Evolutionary conservation across 345 rosid genomes (phyloP).

Genomic region (Passiflora organensis): DNA sequence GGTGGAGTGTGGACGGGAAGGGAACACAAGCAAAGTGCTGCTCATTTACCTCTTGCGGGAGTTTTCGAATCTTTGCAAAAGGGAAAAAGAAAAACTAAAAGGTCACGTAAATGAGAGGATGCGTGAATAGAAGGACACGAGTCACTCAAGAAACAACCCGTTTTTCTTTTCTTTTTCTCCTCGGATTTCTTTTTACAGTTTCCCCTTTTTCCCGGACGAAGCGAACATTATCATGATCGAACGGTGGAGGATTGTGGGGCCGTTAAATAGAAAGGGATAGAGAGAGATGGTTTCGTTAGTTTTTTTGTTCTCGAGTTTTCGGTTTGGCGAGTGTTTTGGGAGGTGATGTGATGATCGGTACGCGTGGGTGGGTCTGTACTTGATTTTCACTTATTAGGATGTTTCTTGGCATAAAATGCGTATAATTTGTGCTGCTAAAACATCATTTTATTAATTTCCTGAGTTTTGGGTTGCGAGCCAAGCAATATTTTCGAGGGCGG

Average conservation of each 20-base stretch:
- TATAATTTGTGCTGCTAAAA: not conserved
- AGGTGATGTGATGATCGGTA: not conserved
- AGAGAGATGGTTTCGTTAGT: not conserved
- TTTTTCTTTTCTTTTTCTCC: not conserved
- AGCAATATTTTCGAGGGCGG: too few species aligned
- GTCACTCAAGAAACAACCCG: not conserved
- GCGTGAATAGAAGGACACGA: not conserved
- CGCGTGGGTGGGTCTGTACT: not conserved
- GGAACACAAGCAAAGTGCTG: not conserved
- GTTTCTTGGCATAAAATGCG: not conserved
- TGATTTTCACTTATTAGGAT: not conserved
- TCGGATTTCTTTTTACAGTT: not conserved
- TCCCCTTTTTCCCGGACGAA: not conserved
- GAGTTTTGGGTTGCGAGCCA: too few species aligned
- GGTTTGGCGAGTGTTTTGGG: not conserved
- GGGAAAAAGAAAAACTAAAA: not conserved
- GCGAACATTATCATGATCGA: constrained; percentile 4
- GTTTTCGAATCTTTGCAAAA: not conserved
- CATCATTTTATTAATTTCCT: too few species aligned
- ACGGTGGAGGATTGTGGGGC: constrained; percentile 4
- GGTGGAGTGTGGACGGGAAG: not conserved
- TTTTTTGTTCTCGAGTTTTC: not conserved
- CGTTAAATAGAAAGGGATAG: not conserved
- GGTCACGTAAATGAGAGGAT: not conserved
- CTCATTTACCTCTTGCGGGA: too few species aligned